phyloP scores from a whole-genome alignment of 2,329 filamentous ascomycete genomes.

The Colletotrichum costaricense region DNA sequence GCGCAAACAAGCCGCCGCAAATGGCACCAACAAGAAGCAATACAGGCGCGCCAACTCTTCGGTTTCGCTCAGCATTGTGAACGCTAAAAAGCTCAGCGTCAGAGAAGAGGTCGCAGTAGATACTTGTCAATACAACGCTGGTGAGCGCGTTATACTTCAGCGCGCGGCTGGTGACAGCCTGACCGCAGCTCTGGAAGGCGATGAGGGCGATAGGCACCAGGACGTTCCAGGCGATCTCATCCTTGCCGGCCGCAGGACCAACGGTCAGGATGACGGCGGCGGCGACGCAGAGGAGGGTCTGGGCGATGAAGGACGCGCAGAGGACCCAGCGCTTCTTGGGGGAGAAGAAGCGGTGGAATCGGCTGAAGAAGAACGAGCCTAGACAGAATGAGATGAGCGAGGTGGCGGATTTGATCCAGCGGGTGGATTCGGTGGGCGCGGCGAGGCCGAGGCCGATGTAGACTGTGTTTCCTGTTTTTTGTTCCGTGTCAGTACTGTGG shows the following conservation, averaged over 20 bases:
- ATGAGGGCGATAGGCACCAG: constrained; percentile 76
- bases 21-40: constrained; percentile 62
- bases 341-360: constrained; percentile 73
- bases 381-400: constrained; percentile 78
- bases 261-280: constrained; percentile 57
- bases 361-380: constrained; percentile 77
- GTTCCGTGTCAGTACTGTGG: not conserved
- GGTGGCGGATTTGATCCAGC: constrained; percentile 78
- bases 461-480: constrained; percentile 74
- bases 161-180: constrained; percentile 79
- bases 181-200: constrained; percentile 82
- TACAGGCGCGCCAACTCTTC: constrained; percentile 60
- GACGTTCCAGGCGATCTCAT: constrained; percentile 67
- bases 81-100: constrained; percentile 63
- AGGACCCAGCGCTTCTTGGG: constrained; percentile 75
- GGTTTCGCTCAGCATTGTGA: constrained; percentile 62
- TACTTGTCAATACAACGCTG: constrained; percentile 83
- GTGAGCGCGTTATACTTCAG: constrained; percentile 78
- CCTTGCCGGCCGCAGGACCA: constrained; percentile 51
- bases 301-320: constrained; percentile 65
- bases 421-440: constrained; percentile 62
- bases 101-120: constrained; percentile 84
- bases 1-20: constrained; percentile 60
- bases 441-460: constrained; percentile 82
- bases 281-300: constrained; percentile 60